Conservation (phyloP, 345 rosid genomes). For the Eucalyptus cladocalyx region DNA sequence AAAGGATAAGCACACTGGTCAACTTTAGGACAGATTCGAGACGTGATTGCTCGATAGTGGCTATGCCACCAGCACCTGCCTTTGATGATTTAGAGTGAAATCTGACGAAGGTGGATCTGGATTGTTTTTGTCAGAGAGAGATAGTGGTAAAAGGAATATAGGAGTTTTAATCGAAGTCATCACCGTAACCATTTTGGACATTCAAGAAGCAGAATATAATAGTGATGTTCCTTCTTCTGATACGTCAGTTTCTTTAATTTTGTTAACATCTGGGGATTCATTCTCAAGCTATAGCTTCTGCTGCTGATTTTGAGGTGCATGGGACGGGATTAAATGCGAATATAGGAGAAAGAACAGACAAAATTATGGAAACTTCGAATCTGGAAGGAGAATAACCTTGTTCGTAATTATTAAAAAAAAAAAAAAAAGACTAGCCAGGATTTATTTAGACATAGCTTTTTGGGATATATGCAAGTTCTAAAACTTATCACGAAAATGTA, state of each 20-base stretch:
- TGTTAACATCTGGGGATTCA: background rate
- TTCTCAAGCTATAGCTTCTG: background rate
- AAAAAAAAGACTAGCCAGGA: background rate
- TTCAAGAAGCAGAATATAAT: background rate
- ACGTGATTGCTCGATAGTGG: background rate
- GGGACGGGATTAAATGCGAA: background rate
- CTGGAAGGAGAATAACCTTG: background rate
- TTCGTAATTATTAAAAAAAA: background rate
- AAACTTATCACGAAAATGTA: too few species aligned
- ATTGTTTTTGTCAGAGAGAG: conserved; percentile 22
- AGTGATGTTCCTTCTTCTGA: background rate
- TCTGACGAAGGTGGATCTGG: conserved; percentile 40
- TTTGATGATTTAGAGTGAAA: conserved; percentile 23
- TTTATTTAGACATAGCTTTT: background rate
- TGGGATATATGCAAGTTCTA: too few species aligned
- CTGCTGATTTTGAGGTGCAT: background rate
- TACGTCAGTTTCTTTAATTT: background rate
- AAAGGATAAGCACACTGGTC: background rate
- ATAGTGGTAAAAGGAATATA: conserved; percentile 25
- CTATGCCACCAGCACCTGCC: conserved; percentile 4
- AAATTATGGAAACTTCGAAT: background rate
- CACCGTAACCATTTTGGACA: background rate
- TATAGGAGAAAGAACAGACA: background rate
- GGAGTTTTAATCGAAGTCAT: background rate
- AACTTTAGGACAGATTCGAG: background rate